phyloP scores from a whole-genome alignment of 371 early-diverging fungal genomes.

The Lichtheimia corymbifera region DNA sequence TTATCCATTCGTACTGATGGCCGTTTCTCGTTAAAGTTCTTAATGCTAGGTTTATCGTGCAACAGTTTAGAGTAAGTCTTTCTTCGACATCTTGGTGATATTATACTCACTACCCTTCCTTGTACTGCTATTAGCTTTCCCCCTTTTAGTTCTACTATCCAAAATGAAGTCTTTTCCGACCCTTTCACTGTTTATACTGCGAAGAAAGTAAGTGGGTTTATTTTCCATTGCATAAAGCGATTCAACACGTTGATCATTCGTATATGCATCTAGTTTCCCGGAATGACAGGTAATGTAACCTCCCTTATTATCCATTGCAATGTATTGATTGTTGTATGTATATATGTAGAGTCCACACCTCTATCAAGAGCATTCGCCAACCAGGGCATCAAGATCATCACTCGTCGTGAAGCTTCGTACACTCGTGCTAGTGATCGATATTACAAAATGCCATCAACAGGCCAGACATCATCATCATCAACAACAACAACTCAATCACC shows the following conservation, averaged over 20 bases:
- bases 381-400: slow-evolving; percentile 68
- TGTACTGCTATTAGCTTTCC: neutral
- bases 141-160: slow-evolving; percentile 11
- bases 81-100: neutral
- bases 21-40: slow-evolving; percentile 42
- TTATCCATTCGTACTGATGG: slow-evolving; percentile 51
- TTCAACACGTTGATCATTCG: neutral
- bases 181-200: slow-evolving; percentile 53
- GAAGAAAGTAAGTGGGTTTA: slow-evolving; percentile 8
- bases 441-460: slow-evolving; percentile 6
- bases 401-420: slow-evolving; percentile 49
- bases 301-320: neutral
- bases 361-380: slow-evolving; percentile 67
- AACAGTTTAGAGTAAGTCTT: too few relatives aligned
- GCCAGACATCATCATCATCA: neutral
- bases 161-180: slow-evolving; percentile 44
- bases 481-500: neutral
- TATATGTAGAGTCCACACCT: slow-evolving; percentile 54
- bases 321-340: neutral
- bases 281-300: slow-evolving; percentile 54
- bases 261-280: slow-evolving; percentile 45
- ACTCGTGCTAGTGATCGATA: slow-evolving; percentile 16
- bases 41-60: too few relatives aligned
- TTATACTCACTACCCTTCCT: neutral
- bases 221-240: slow-evolving; percentile 19